phyloP scores from a whole-genome alignment of 2,329 filamentous ascomycete species.

The Cordyceps javanica region DNA sequence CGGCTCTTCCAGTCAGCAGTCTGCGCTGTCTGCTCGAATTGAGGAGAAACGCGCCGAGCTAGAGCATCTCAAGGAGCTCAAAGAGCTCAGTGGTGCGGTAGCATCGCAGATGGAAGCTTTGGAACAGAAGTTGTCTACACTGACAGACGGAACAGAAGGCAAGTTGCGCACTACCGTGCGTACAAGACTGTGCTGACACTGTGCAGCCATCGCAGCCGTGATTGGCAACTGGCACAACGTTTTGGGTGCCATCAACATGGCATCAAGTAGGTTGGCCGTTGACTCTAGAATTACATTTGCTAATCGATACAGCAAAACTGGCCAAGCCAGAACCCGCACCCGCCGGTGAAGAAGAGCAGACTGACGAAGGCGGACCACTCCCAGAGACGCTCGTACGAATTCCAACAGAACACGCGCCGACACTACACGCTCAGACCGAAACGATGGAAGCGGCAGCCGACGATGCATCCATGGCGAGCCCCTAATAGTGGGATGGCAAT shows the following conservation, averaged over 20 bases:
- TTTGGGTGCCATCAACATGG: conserved; percentile 78
- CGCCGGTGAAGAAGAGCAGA: conserved; percentile 31
- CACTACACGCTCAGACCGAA: conserved; percentile 55
- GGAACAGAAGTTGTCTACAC: conserved; percentile 68
- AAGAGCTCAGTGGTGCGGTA: conserved; percentile 71
- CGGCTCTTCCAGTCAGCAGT: conserved; percentile 54
- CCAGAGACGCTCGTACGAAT: conserved; percentile 81
- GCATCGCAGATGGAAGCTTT: conserved; percentile 78
- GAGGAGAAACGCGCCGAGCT: conserved; percentile 82
- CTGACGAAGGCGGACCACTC: conserved; percentile 43
- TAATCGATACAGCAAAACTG: conserved; percentile 54
- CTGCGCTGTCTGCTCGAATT: conserved; percentile 67
- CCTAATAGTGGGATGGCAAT: conserved; percentile 9
- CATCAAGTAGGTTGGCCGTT: conserved; percentile 56
- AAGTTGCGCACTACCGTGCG: conserved; percentile 14
- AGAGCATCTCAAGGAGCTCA: conserved; percentile 69
- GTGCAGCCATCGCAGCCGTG: conserved; percentile 71
- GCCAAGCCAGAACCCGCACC: conserved; percentile 47
- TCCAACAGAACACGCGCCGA: conserved; percentile 69
- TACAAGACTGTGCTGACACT: conserved; percentile 21
- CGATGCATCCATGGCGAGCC: conserved; percentile 20
- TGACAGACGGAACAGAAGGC: conserved; percentile 81
- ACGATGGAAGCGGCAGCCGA: conserved; percentile 39
- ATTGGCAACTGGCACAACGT: conserved; percentile 86
- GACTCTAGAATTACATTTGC: background rate